phyloP scores from a whole-genome alignment of 2,329 filamentous ascomycete species.

The Aspergillus sp. region DNA sequence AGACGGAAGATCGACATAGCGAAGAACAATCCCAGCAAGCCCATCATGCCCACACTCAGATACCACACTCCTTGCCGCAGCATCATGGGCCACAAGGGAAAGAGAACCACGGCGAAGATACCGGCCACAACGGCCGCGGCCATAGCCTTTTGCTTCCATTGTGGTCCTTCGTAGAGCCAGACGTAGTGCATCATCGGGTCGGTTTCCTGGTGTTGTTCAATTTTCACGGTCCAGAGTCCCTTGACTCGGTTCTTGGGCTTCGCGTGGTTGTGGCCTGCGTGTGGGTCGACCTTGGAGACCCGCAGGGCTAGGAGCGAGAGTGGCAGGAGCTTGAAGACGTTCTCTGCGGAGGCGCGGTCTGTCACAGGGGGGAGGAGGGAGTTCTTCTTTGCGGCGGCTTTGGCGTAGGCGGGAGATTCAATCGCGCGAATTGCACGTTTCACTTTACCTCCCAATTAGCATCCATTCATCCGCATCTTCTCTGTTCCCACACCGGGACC shows the following conservation, averaged over 20 bases:
- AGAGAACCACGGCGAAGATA: constrained; percentile 86
- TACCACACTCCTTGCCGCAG: constrained; percentile 95
- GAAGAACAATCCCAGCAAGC: constrained; percentile 88
- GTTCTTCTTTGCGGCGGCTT: constrained; percentile 78
- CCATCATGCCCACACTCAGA: constrained; percentile 86
- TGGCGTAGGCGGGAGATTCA: constrained; percentile 80
- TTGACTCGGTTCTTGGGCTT: constrained; percentile 74
- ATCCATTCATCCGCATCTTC: background rate
- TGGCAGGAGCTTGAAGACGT: constrained; percentile 89
- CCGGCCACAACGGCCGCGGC: constrained; percentile 72
- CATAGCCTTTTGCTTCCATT: constrained; percentile 90
- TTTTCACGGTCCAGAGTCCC: constrained; percentile 90
- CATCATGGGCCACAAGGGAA: constrained; percentile 91
- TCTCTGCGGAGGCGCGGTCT: constrained; percentile 82
- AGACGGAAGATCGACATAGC: constrained; percentile 95
- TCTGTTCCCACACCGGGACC: background rate
- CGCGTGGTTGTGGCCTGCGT: constrained; percentile 65
- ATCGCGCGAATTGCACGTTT: constrained; percentile 92
- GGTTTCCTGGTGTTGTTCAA: constrained; percentile 88
- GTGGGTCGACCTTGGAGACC: constrained; percentile 73
- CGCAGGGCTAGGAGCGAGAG: constrained; percentile 89
- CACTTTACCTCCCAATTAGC: constrained; percentile 48
- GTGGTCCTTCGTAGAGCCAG: constrained; percentile 91
- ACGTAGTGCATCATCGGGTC: constrained; percentile 71
- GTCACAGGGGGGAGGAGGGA: constrained; percentile 79